Evolutionary conservation across 1,139 yeast genomes (phyloP), one percentile per base, ranked within the genome.

Genomic region (Geotrichum aggregatum): DNA sequence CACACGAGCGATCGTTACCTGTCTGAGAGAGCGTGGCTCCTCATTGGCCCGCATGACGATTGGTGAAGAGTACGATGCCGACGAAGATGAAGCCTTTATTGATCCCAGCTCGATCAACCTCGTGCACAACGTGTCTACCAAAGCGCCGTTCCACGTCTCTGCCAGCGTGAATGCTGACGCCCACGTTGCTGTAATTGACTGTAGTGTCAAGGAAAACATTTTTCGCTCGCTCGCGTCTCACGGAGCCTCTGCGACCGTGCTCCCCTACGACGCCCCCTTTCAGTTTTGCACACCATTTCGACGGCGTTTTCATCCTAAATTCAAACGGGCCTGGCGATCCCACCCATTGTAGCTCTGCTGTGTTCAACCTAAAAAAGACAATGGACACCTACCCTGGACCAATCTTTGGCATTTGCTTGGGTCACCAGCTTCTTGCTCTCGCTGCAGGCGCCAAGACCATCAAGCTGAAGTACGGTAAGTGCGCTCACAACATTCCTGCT

Each of bases 251-350:
- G 82, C 91, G 63, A 92, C 98, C 1, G 98, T 92, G 30, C 86
- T 92, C 80, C 98, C 98, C 51, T 89, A 86, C 71, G 86, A 92
- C 72, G 91, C 87, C 70, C 96, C 96, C 59, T 80, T 92, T 61
- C 91, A 85, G 87, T 66, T 82, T 89, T 61, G 97, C 96, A 55
- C 80, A 81, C 69, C 87, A 86, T 70, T 92, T 89, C 66, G 98
- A 92, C 67, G 98, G 98, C 63, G 73, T 92, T 52, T 92, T 92
- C 74, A 82, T 92, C n/a, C n/a, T n/a, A n/a, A n/a, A n/a, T 61
- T 87, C 97, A 49, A 92, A 92, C 69, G 98, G 98, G 49, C 98
- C 98, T 46, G 98, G 98, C 65, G 97, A 92, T 72, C 98, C 98
- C 67, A 87, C 95, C 52, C 95, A 87, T 72, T 91, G 98, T 75